A percentile compares a stretch with the other conserved stretches of the same genome.
These are phyloP conservation scores for Arthrinium puccinioides DNA, from an alignment of 2,329 filamentous ascomycete species.

Conservation along the genomic window DNA sequence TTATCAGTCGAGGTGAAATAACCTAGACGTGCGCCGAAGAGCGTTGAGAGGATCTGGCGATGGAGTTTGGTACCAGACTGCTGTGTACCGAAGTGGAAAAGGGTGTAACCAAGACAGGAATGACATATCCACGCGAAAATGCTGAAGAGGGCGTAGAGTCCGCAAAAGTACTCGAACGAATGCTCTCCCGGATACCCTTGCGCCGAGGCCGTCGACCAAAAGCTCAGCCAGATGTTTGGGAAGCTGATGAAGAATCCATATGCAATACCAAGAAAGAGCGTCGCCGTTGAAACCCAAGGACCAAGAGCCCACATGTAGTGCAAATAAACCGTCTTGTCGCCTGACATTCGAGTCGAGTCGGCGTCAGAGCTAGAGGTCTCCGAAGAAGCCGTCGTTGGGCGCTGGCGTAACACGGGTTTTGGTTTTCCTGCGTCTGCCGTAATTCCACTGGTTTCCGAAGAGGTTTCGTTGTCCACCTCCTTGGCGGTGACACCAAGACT, in stretches of 20 bases:
- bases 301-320: constrained; percentile 14
- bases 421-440: background rate
- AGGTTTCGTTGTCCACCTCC: constrained; percentile 7
- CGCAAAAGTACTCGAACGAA: constrained; percentile 8
- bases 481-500: constrained; percentile 14
- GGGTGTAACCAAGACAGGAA: constrained; percentile 30
- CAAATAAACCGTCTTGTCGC: constrained; percentile 15
- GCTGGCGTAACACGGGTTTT: background rate
- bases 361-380: background rate
- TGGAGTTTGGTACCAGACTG: constrained; percentile 1
- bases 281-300: background rate
- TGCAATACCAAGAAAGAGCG: background rate
- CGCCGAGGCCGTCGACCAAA: constrained; percentile 6
- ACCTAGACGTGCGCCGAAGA: constrained; percentile 28
- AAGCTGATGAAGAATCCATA: constrained; percentile 4
- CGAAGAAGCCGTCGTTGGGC: constrained; percentile 2
- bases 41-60: constrained; percentile 17
- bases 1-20: constrained; percentile 35
- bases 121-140: constrained; percentile 4
- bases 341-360: constrained; percentile 9
- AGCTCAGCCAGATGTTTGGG: constrained; percentile 5
- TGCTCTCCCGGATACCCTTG: constrained; percentile 16
- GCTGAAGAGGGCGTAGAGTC: constrained; percentile 2
- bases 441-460: background rate
- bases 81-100: constrained; percentile 35